These are phyloP conservation scores for Psilocybe subaeruginosa DNA, from an alignment of 768 basidiomycete genomes.

Conservation along the genomic window DNA sequence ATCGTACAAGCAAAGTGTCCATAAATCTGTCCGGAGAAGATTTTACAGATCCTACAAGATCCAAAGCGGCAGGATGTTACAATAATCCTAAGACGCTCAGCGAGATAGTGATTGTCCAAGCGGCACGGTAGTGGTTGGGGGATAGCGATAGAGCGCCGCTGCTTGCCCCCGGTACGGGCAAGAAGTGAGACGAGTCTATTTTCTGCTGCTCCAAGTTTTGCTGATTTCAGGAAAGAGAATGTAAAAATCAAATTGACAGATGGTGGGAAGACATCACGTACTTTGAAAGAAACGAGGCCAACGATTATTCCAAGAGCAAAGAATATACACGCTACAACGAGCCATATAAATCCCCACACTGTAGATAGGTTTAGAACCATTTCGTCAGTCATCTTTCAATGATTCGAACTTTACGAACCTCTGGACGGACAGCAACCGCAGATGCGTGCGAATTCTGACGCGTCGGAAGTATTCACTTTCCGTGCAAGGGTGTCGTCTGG, in stretches of 20 bases:
- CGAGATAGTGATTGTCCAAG: slow-evolving; percentile 1
- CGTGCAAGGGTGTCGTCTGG: slow-evolving; percentile 79
- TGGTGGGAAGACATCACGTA: slow-evolving; percentile 28
- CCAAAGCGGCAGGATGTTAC: not conserved
- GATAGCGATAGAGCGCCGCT: not conserved
- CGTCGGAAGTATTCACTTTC: slow-evolving; percentile 88
- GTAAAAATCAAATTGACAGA: not conserved
- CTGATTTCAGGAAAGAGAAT: slow-evolving; percentile 32
- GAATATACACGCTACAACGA: slow-evolving; percentile 72
- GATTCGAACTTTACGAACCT: slow-evolving; percentile 42
- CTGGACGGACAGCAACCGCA: slow-evolving; percentile 87
- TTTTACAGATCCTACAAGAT: not conserved
- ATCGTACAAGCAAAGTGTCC: too few relatives aligned
- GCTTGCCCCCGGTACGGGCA: slow-evolving; percentile 9
- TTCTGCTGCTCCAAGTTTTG: slow-evolving; percentile 62
- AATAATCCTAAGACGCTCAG: slow-evolving; percentile 1
- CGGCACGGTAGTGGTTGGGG: not conserved
- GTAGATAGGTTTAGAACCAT: slow-evolving; percentile 9
- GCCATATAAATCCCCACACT: slow-evolving; percentile 94
- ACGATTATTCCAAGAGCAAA: slow-evolving; percentile 78
- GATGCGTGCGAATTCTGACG: slow-evolving; percentile 80
- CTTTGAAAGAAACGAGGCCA: slow-evolving; percentile 83
- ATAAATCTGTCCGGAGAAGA: not conserved
- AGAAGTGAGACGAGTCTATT: slow-evolving; percentile 33
- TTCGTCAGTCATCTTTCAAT: not conserved